Evolutionary conservation across 1,284 basidiomycete species (phyloP).

Genomic region (Ustilago bromivora): DNA sequence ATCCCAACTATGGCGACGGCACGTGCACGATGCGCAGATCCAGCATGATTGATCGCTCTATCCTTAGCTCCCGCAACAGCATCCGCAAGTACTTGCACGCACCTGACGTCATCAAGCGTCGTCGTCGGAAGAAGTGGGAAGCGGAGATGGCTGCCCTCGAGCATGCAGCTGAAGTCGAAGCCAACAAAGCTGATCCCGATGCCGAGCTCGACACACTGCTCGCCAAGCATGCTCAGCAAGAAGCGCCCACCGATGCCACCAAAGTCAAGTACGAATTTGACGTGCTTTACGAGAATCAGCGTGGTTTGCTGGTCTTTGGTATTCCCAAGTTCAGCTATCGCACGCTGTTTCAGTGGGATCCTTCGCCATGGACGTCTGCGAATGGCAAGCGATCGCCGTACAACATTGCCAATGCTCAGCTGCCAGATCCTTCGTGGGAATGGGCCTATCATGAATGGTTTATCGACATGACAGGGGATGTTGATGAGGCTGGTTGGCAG

Average conservation of each 20-base stretch:
- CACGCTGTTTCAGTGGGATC: conserved; percentile 65
- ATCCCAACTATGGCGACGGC: conserved; percentile 17
- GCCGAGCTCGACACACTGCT: conserved; percentile 56
- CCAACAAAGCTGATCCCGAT: conserved; percentile 34
- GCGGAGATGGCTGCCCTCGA: conserved; percentile 50
- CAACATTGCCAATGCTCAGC: conserved; percentile 65
- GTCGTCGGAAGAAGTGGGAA: conserved; percentile 42
- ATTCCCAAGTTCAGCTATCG: conserved; percentile 66
- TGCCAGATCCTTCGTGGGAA: conserved; percentile 68
- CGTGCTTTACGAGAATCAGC: conserved; percentile 68
- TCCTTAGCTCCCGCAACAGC: conserved; percentile 44
- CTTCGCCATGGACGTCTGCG: conserved; percentile 63
- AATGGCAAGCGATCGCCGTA: conserved; percentile 58
- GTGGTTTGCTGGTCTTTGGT: conserved; percentile 65
- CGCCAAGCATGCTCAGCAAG: conserved; percentile 48
- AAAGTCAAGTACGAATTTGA: conserved; percentile 63
- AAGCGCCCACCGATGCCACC: conserved; percentile 49
- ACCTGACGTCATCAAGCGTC: conserved; percentile 46
- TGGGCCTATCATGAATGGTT: conserved; percentile 68
- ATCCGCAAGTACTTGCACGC: conserved; percentile 40
- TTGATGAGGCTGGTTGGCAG: conserved; percentile 69
- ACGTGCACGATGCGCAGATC: conserved; percentile 11
- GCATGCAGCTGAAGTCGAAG: conserved; percentile 26
- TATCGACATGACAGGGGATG: conserved; percentile 69
- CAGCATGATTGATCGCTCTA: conserved; percentile 37